A percentile compares a stretch with the other conserved stretches of the same genome.
phyloP scores from a whole-genome alignment of 208 protist genomes.

The Leptomonas pyrrhocoris region DNA sequence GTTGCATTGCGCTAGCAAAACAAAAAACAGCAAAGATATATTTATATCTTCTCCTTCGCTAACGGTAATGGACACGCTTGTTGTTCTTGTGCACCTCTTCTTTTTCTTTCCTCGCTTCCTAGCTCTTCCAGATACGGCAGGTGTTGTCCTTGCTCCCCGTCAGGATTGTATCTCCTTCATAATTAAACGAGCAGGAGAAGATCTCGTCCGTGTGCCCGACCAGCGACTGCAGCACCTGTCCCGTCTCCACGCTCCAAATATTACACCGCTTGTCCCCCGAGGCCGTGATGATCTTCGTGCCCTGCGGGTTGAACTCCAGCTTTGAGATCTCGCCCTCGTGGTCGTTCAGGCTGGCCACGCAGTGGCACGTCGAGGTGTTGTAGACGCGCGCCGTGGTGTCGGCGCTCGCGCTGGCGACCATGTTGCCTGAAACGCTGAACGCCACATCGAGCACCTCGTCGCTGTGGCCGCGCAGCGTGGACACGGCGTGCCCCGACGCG shows the following conservation, averaged over 20 bases:
- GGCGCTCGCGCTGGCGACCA: constrained; percentile 93
- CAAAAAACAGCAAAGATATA: background rate
- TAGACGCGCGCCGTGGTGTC: constrained; percentile 94
- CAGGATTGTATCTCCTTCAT: constrained; percentile 95
- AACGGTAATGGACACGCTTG: too few species aligned
- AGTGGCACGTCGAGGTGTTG: constrained; percentile 89
- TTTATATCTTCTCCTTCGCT: background rate
- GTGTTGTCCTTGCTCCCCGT: constrained; percentile 98
- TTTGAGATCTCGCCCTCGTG: constrained; percentile 96
- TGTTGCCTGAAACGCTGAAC: constrained; percentile 89
- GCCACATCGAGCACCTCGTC: constrained; percentile 95
- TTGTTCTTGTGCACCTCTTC: background rate
- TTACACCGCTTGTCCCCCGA: constrained; percentile 93
- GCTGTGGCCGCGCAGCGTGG: constrained; percentile 91
- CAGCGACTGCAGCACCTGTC: constrained; percentile 89
- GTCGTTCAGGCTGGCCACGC: constrained; percentile 85
- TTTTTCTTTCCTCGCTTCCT: constrained; percentile 9
- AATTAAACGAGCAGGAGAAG: constrained; percentile 97
- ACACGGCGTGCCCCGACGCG: constrained; percentile 81
- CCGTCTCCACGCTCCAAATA: constrained; percentile 92
- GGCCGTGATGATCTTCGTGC: constrained; percentile 94
- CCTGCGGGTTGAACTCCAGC: constrained; percentile 95
- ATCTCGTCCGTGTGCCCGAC: constrained; percentile 96
- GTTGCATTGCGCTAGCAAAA: too few species aligned
- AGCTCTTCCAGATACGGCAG: constrained; percentile 95